These are phyloP conservation scores for Acer negundo DNA, from an alignment of 345 rosid species.

Conservation along the genomic window DNA sequence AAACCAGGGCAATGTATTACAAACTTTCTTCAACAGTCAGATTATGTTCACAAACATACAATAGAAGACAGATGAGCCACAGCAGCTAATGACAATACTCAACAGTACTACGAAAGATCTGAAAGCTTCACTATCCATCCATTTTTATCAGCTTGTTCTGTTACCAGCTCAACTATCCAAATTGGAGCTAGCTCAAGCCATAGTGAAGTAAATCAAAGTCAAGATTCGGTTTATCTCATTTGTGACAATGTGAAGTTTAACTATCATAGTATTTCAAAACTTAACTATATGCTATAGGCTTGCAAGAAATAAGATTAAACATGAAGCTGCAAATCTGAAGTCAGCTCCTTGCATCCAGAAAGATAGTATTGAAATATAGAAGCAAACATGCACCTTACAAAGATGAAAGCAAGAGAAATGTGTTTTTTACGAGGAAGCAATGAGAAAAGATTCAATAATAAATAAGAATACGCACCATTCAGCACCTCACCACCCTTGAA, in stretches of 20 bases:
- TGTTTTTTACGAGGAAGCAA: not conserved
- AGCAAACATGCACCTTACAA: not conserved
- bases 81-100: not conserved
- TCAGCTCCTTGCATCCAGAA: not conserved
- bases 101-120: not conserved
- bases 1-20: conserved; percentile 6
- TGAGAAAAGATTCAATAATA: not conserved
- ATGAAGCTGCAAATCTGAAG: not conserved
- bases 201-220: not conserved
- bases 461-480: conserved; percentile 50
- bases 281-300: not conserved
- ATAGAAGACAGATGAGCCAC: not conserved
- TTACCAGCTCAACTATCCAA: conserved; percentile 11
- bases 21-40: conserved; percentile 6
- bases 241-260: not conserved
- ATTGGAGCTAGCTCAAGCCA: not conserved
- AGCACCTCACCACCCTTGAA: conserved; percentile 87
- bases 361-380: not conserved
- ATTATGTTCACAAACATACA: conserved; percentile 8
- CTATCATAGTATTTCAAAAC: not conserved
- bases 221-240: not conserved
- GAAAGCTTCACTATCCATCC: not conserved
- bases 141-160: not conserved
- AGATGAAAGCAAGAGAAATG: not conserved
- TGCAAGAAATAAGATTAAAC: not conserved